These are phyloP conservation scores for Eimeria brunetti DNA, from an alignment of 169 alveolate species.

Conservation along the genomic window DNA sequence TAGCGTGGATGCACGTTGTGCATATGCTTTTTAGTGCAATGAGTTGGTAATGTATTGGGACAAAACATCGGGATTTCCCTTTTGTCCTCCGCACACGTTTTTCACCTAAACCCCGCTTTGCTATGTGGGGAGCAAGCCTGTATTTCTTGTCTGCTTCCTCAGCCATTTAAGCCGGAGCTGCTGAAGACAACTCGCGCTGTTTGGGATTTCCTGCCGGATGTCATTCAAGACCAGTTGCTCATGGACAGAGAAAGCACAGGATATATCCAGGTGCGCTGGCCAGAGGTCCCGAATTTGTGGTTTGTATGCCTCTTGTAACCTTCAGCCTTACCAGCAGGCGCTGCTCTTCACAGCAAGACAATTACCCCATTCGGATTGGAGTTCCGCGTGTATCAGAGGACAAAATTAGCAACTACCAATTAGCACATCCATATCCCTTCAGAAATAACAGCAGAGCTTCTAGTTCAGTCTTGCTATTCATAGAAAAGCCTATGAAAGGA, in stretches of 20 bases:
- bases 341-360: background rate
- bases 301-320: background rate
- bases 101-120: background rate
- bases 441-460: background rate
- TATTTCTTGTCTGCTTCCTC: background rate
- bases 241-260: slow-evolving; percentile 99
- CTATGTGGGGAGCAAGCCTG: background rate
- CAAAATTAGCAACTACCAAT: background rate
- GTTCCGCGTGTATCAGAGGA: background rate
- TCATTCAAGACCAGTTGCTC: slow-evolving; percentile 96
- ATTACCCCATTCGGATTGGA: background rate
- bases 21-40: background rate
- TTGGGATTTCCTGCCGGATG: slow-evolving; percentile 95
- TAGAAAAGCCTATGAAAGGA: too few species aligned
- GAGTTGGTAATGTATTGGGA: background rate
- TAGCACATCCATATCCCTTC: background rate
- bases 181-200: slow-evolving; percentile 79
- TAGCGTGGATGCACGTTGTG: background rate
- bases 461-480: background rate
- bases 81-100: background rate
- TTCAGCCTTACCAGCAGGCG: background rate
- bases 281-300: background rate
- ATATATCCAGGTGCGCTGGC: slow-evolving; percentile 91
- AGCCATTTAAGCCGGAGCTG: slow-evolving; percentile 71
- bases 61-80: background rate